Evolutionary conservation across 345 rosid species (phyloP), one percentile per base, ranked within the genome.

Genomic region (Corchorus olitorius): DNA sequence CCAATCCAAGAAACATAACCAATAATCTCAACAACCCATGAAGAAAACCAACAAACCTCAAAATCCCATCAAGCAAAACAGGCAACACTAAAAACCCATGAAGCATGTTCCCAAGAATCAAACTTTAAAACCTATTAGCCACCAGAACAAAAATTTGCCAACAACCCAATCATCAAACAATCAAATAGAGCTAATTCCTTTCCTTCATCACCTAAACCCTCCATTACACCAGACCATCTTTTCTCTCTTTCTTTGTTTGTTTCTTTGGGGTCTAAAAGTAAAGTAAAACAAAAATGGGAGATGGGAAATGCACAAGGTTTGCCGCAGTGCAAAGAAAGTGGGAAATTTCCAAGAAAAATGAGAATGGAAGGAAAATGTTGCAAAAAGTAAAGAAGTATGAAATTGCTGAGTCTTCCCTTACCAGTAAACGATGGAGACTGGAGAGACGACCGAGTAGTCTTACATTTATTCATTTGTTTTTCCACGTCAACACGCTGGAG

Each of bases 401-500:
- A 66, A 54, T 17, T 22, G 60, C n/a, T 19, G 14, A 49, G 56
- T 75, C 63, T 15, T 64, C 62, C 22, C 66, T 65, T 35, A 39
- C 58, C 65, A 74, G 78, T 65, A 63, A 64, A 68, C 63, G 73
- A 14, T 4, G 37, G 43, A 49, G 72, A 78, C 76, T 63, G 3
- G 22, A 67, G 43, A 35, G 72, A 71, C 53, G 74, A 68, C 52
- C 4, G 13, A 17, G 55, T n/a, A 35, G 11, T 19, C 22, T 11
- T 54, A 3, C 12, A 39, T 22, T 13, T 46, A 14, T 46, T 67
- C 39, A 22, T 22, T 27, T 0, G 37, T 61, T 67, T 73, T 75
- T 69, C 82, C 50, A 27, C 45, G 85, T 83, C 89, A 80, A 83
- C 85, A 75, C 80, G 83, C 72, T 35, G 69, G 46, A 45, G 58